These are phyloP conservation scores for Botryotinia convoluta DNA, from an alignment of 2,329 filamentous ascomycete species.

Conservation along the genomic window DNA sequence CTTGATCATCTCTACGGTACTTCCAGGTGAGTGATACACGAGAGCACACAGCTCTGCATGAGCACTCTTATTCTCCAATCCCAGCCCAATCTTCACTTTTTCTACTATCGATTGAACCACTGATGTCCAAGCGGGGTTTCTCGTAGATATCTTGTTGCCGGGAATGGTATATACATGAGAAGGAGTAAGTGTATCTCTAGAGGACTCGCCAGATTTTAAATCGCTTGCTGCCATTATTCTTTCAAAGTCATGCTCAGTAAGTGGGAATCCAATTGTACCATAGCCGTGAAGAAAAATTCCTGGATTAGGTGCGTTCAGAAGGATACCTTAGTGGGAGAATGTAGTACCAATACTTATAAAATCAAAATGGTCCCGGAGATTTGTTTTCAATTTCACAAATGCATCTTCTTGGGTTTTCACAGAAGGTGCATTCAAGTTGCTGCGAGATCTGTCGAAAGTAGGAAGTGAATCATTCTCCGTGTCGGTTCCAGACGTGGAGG, in stretches of 20 bases:
- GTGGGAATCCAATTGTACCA: not conserved
- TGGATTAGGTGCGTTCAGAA: not conserved
- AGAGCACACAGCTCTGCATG: not conserved
- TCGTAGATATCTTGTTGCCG: not conserved
- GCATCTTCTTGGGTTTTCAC: not conserved
- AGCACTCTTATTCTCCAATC: not conserved
- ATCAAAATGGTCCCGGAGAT: not conserved
- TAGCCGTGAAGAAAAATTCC: not conserved
- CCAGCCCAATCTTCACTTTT: not conserved
- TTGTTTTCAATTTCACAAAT: not conserved
- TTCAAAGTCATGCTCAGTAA: not conserved
- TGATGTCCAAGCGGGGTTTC: not conserved
- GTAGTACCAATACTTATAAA: not conserved
- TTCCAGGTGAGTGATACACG: not conserved
- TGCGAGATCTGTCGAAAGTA: not conserved
- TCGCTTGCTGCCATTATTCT: not conserved
- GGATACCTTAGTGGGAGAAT: not conserved
- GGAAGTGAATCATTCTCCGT: not conserved
- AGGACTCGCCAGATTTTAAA: not conserved
- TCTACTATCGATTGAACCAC: not conserved
- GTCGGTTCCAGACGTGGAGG: not conserved
- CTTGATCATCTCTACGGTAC: not conserved
- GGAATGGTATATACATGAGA: not conserved
- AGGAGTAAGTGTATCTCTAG: not conserved
- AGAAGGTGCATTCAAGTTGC: not conserved